Conservation (phyloP, 192 early-diverging fungal species). For the Thamnidium elegans region DNA sequence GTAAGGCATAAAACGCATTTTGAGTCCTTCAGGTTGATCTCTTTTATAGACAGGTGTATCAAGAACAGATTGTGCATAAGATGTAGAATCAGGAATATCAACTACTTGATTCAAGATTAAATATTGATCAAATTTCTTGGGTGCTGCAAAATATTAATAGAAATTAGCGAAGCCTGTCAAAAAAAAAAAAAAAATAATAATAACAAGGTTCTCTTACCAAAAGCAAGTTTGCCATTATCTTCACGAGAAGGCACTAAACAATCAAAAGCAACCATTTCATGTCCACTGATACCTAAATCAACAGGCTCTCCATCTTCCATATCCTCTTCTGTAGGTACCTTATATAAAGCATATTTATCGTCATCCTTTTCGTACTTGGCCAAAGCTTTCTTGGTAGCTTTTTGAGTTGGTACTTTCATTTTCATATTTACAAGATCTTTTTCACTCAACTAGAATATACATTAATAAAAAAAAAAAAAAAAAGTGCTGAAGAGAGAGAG, state of each 20-base stretch:
- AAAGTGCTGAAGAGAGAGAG: not conserved
- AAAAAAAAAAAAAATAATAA: not conserved
- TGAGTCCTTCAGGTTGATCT: conserved; percentile 47
- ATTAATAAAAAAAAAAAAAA: not conserved
- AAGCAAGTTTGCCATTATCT: conserved; percentile 26
- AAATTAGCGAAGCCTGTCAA: not conserved
- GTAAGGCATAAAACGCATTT: conserved; percentile 47
- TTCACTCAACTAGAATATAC: not conserved
- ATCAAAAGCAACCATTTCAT: conserved; percentile 35
- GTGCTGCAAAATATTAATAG: conserved; percentile 14
- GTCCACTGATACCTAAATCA: conserved; percentile 32
- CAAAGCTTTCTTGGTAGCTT: not conserved
- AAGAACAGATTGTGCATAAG: conserved; percentile 41
- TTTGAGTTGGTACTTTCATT: not conserved
- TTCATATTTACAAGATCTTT: conserved; percentile 11
- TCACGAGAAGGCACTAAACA: conserved; percentile 29
- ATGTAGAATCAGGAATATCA: conserved; percentile 29
- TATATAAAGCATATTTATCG: conserved; percentile 28
- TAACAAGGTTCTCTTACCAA: conserved; percentile 24
- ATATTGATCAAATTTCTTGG: conserved; percentile 25
- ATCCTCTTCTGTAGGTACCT: conserved; percentile 21
- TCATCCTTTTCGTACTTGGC: conserved; percentile 9
- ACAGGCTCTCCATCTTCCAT: conserved; percentile 1
- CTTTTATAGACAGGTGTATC: conserved; percentile 38
- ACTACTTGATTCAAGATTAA: conserved; percentile 36